Base-by-base conservation (phyloP, 1,284 basidiomycete species). In the Pseudomicrostroma phylloplanum region DNA sequence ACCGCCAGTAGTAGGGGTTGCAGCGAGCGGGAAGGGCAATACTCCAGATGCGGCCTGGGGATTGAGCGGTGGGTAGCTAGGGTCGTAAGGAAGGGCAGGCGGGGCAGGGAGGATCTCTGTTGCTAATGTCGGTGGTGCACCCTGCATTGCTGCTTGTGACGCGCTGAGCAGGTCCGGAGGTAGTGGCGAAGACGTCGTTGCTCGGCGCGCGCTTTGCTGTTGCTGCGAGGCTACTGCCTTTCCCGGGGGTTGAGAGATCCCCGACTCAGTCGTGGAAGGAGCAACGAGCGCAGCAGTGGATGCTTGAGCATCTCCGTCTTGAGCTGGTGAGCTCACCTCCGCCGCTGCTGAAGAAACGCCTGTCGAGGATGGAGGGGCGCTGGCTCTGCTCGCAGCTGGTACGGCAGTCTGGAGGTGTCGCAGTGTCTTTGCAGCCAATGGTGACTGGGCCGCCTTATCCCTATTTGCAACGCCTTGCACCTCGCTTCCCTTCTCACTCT, bases 31-130 rank as follows among this genome's bases (percentile, higher is more conserved):
- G 25, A 13, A 25, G 21, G 51, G 43, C 15, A 48, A 13, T 12
- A 21, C 15, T n/a, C 17, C 17, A 17, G 51, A 6, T 2, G 51
- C 13, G 13, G 2, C 21, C 13, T 54, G 21, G 13, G 51, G 51
- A 26, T 54, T 25, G 13, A 54, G 23, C 23, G 57, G 57, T 6
- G 57, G 41, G 53, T 58, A 58, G 15, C 39, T 12, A 25, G 46
- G 39, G 41, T 58, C 39, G 7, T 48, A 58, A 15, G 41, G 39
- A 13, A 58, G 41, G 25, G 25, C 26, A 26, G 57, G 57, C 12
- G 57, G 57, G 3, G 57, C 46, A 40, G 57, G 57, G 15, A 58
- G 53, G 41, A 58, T 58, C 19, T 58, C 57, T 15, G 57, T 58
- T 48, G 43, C 43, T 21, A 48, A 21, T 48, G 43, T 17, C 3